Base-by-base conservation (phyloP, 331 rosid species). In the Acacia pycnantha region DNA sequence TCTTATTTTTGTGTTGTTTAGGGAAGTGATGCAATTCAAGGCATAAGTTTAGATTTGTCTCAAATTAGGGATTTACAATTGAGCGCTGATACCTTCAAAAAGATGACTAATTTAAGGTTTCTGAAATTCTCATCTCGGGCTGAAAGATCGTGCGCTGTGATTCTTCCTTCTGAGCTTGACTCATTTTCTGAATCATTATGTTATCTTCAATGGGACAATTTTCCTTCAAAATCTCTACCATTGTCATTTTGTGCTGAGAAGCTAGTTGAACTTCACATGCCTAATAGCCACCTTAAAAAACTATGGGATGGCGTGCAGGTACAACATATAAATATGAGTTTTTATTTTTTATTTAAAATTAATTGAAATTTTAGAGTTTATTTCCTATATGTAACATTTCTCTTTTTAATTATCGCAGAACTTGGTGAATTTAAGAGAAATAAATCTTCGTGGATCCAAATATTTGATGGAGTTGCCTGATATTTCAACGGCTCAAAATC, bases 231-330 rank as follows among this genome's bases (percentile, higher is more conserved):
- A 16, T 64, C 65, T 13, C 40, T 41, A 2, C 29, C 71, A 74
- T 19, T 14, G 15, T 19, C 48, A n/a, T 33, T 51, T 53, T 21
- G 48, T 74, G 12, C 13, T 5, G 67, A 74, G 47, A 33, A 33
- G 0, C 33, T 74, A 19, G 41, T 21, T n/a, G 33, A 47, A 15
- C 24, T 72, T 16, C 6, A 1, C 13, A 44, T 72, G 61, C 22
- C 2, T 15, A 1, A 16, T 0, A 72, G 76, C 24, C 59, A 46
- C 2, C 9, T 72, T 15, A 24, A 7, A 47, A 26, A 27, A 7
- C 61, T 72, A 0, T 72, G 76, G 76, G 43, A 72, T 3, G 41
- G 76, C 8, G 26, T 47, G 15, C 76, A 72, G 76, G 76, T 72
- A 70, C 0, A 26, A 26, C 0, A 61, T 12, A 11, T 0, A 44